Evolutionary conservation across 1,284 basidiomycete genomes (phyloP).

Genomic region (Retiboletus fuscus): DNA sequence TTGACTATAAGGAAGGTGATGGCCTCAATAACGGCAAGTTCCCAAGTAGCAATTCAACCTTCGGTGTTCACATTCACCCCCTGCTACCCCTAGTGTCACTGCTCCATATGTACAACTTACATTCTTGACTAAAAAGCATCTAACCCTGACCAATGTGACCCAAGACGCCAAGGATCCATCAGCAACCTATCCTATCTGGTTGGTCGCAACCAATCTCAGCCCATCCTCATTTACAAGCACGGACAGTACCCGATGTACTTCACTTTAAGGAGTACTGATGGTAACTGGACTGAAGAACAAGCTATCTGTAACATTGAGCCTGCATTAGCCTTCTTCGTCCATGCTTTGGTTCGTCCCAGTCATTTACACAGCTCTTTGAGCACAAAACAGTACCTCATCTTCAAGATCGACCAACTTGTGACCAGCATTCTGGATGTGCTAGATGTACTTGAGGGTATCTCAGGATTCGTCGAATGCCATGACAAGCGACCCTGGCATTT

Average conservation of each 20-base stretch:
- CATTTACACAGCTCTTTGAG: conserved; percentile 92
- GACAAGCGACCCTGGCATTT: conserved; percentile 98
- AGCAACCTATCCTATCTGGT: conserved; percentile 94
- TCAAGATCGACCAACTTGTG: conserved; percentile 96
- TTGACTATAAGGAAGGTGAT: conserved; percentile 95
- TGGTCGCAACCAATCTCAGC: conserved; percentile 84
- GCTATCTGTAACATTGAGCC: conserved; percentile 99
- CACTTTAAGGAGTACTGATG: conserved; percentile 85
- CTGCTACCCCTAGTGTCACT: conserved; percentile 83
- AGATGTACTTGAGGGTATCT: conserved; percentile 94
- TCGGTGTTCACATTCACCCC: conserved; percentile 84
- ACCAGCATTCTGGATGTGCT: conserved; percentile 95
- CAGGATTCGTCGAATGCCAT: conserved; percentile 99
- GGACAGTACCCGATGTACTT: conserved; percentile 94
- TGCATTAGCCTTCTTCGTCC: conserved; percentile 98
- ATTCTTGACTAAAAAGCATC: conserved; percentile 27
- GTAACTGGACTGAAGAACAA: conserved; percentile 93
- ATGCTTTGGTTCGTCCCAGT: conserved; percentile 95
- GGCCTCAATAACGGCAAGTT: conserved; percentile 70
- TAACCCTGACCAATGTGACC: conserved; percentile 47
- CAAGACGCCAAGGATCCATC: conserved; percentile 84
- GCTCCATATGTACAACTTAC: conserved; percentile 60
- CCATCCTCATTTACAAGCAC: conserved; percentile 44
- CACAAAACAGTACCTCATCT: conserved; percentile 96
- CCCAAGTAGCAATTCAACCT: conserved; percentile 95